These are phyloP conservation scores for Colletotrichum sp. DNA, from an alignment of 2,329 filamentous ascomycete species.

Conservation along the genomic window DNA sequence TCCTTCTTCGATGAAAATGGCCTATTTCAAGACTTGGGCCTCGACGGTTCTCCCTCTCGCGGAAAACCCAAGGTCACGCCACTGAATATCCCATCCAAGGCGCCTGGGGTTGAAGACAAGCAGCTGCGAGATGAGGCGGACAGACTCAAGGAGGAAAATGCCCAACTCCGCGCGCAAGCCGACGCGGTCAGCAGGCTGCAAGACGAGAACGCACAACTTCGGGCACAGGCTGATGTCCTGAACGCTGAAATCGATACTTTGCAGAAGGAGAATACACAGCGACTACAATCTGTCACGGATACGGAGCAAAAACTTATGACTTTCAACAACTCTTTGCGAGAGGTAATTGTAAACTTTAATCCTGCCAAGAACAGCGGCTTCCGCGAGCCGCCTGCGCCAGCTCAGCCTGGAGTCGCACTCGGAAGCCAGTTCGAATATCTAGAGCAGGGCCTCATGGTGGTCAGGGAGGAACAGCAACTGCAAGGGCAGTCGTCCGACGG, in stretches of 20 bases:
- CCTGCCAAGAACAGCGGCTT: conserved; percentile 58
- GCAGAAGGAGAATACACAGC: conserved; percentile 37
- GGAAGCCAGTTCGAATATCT: conserved; percentile 72
- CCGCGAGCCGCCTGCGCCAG: conserved; percentile 40
- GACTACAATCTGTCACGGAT: conserved; percentile 59
- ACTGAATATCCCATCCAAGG: conserved; percentile 65
- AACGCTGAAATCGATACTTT: conserved; percentile 40
- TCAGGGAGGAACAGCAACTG: conserved; percentile 63
- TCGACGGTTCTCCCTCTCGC: conserved; percentile 29
- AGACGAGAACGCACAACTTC: conserved; percentile 33
- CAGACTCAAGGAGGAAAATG: conserved; percentile 52
- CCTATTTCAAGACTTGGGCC: conserved; percentile 73
- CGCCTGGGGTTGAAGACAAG: conserved; percentile 58
- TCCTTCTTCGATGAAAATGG: conserved; percentile 79
- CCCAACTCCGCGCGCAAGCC: conserved; percentile 37
- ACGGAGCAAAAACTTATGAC: conserved; percentile 71
- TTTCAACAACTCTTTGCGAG: conserved; percentile 70
- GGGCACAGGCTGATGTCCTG: conserved; percentile 37
- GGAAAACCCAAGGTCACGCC: conserved; percentile 42
- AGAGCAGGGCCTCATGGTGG: conserved; percentile 66
- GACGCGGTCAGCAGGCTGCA: conserved; percentile 35
- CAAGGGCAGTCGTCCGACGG: conserved; percentile 32
- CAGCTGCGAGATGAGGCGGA: conserved; percentile 55
- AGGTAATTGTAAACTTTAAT: conserved; percentile 69
- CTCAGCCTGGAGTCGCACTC: conserved; percentile 38